Evolutionary conservation across 1,284 basidiomycete species (phyloP), one percentile per base, ranked within the genome.

Genomic region (Apiotrichum sp.): DNA sequence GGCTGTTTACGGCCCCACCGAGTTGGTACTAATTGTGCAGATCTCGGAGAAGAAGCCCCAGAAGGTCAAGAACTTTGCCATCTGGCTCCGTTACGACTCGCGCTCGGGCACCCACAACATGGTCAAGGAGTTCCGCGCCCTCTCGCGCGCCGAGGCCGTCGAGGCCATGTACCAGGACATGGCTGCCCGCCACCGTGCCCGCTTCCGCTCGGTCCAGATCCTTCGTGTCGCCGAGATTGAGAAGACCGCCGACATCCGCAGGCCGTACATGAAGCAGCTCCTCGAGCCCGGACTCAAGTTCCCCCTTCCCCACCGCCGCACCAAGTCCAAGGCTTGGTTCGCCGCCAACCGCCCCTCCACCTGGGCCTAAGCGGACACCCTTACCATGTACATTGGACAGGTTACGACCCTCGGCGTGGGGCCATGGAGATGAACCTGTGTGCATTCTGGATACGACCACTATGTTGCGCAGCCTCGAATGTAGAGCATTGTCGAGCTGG

Each of bases 51-150:
- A 90, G 84, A 91, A 88, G 80, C 95, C 96, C 40, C 78, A 93
- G 78, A 93, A 95, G 82, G 89, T 97, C 77, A 98, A 98, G 86
- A 98, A 97, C 88, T 98, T 98, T 76, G 96, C 93, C 71, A 90
- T 98, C 81, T 98, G 95, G 95, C 80, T 98, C 77, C 90, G 96
- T 69, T 98, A 98, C 81, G 95, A 96, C 80, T 96, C 93, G 57
- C 90, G 92, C 71, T 95, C 91, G 50, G 93, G 93, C 63, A 97
- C 93, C 56, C 93, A 96, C 86, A 96, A 97, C 85, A 81, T 82
- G 81, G 82, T 82, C 80, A 82, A 83, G 78, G 95, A 98, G 83
- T 98, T 91, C 89, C 91, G 93, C 74, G 95, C 96, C 68, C 86
- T 98, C 67, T 84, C 84, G 69, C 88, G 96, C 67, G 87, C 91